A percentile compares a stretch with the other conserved stretches of the same genome.
These are phyloP conservation scores for Schizophyllum amplum DNA, from an alignment of 1,284 basidiomycete genomes.

Conservation along the genomic window DNA sequence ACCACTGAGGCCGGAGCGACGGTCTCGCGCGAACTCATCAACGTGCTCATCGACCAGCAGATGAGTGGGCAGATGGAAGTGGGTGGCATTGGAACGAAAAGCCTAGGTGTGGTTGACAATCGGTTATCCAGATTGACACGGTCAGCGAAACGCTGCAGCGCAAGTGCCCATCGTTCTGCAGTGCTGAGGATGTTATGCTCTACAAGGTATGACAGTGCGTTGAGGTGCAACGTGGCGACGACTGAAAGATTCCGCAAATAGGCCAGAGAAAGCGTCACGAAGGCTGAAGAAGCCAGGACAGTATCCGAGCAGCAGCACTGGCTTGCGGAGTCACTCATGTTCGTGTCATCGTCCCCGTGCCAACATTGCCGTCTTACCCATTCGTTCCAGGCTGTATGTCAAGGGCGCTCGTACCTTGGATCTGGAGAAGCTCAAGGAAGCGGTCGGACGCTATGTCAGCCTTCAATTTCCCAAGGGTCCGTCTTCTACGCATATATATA, in stretches of 20 bases:
- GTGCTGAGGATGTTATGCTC: slow-evolving; percentile 94
- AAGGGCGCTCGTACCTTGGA: slow-evolving; percentile 84
- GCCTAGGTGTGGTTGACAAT: slow-evolving; percentile 2
- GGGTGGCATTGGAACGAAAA: slow-evolving; percentile 20
- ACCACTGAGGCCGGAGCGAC: slow-evolving; percentile 77
- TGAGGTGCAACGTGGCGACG: too few relatives aligned
- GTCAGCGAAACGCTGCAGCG: slow-evolving; percentile 93
- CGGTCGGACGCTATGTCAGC: slow-evolving; percentile 81
- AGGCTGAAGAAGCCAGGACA: slow-evolving; percentile 79
- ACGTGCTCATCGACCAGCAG: slow-evolving; percentile 95
- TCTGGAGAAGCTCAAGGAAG: slow-evolving; percentile 78
- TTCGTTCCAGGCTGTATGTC: slow-evolving; percentile 62
- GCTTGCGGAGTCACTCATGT: slow-evolving; percentile 80
- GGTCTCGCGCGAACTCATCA: slow-evolving; percentile 83
- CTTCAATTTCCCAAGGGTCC: slow-evolving; percentile 75
- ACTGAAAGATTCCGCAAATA: too few relatives aligned
- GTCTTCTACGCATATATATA: too few relatives aligned
- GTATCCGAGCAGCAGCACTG: slow-evolving; percentile 64
- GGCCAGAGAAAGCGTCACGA: slow-evolving; percentile 91
- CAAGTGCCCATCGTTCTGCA: slow-evolving; percentile 95
- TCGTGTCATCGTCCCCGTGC: slow-evolving; percentile 13
- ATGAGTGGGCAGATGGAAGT: slow-evolving; percentile 95
- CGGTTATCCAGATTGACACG: slow-evolving; percentile 70
- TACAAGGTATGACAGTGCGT: slow-evolving; percentile 92
- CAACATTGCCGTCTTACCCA: slow-evolving; percentile 7